Conservation (phyloP, 257 asterid genomes). For the Rauvolfia tetraphylla region DNA sequence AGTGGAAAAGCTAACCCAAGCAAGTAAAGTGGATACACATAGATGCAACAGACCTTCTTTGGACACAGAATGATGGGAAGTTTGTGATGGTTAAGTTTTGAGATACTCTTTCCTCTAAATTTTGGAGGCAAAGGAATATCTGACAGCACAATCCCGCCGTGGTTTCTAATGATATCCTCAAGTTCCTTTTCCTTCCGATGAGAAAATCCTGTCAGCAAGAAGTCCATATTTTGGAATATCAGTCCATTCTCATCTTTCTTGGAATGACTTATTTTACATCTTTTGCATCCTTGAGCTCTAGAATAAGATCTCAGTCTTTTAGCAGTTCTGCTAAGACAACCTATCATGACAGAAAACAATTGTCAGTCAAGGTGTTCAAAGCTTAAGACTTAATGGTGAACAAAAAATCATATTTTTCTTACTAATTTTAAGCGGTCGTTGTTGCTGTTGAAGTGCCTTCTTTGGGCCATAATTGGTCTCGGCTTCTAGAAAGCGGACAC, state of each 20-base stretch:
- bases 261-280: conserved; percentile 20
- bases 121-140: conserved; percentile 50
- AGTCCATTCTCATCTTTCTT: conserved; percentile 42
- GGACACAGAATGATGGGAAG: conserved; percentile 62
- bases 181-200: conserved; percentile 57
- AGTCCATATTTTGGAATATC: conserved; percentile 64
- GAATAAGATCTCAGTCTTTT: conserved; percentile 41
- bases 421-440: conserved; percentile 36
- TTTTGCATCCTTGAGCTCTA: conserved; percentile 36
- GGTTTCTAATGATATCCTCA: conserved; percentile 51
- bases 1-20: neutral
- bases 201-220: conserved; percentile 75
- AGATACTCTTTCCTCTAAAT: conserved; percentile 45
- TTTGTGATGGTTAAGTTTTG: conserved; percentile 33
- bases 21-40: neutral
- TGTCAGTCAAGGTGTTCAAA: conserved; percentile 18
- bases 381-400: conserved; percentile 7
- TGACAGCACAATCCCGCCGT: conserved; percentile 66
- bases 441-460: conserved; percentile 33
- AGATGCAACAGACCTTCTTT: conserved; percentile 53
- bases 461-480: conserved; percentile 29
- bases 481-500: conserved; percentile 48
- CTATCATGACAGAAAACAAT: conserved; percentile 36
- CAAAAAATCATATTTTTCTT: conserved; percentile 30
- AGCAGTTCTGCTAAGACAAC: conserved; percentile 35